These are phyloP conservation scores for Naumovozyma dairenensis DNA, from an alignment of 805 yeast genomes.

Conservation along the genomic window DNA sequence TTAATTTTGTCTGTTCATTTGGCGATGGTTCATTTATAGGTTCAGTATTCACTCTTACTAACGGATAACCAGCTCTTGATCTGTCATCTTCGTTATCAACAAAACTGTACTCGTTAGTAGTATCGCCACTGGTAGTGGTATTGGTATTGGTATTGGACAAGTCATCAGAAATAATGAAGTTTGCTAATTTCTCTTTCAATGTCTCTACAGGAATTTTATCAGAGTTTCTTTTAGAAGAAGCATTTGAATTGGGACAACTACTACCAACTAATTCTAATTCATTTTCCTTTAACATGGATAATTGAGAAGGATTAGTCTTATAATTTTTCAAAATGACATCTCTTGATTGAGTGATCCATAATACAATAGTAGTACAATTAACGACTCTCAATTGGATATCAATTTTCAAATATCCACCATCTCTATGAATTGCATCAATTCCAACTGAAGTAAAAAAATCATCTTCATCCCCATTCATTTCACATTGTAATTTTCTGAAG, in stretches of 20 bases:
- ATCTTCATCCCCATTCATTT: conserved; percentile 31
- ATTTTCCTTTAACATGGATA: conserved; percentile 31
- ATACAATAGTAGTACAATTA: conserved; percentile 42
- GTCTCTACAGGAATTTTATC: conserved; percentile 15
- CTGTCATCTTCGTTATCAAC: neutral
- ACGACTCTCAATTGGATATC: conserved; percentile 76
- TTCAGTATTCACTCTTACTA: too few relatives aligned
- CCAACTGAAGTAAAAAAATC: conserved; percentile 56
- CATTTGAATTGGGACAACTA: conserved; percentile 20
- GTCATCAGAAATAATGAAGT: neutral
- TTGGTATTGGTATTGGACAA: conserved; percentile 13
- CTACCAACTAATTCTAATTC: conserved; percentile 26
- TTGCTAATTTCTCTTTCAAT: conserved; percentile 22
- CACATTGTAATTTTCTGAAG: conserved; percentile 56
- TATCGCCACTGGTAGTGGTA: too few relatives aligned
- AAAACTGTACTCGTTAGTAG: neutral
- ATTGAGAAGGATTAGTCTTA: conserved; percentile 31
- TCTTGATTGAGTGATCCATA: conserved; percentile 85
- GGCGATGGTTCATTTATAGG: too few relatives aligned
- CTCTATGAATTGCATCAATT: conserved; percentile 54
- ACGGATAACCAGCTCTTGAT: too few relatives aligned
- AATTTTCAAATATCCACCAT: conserved; percentile 54
- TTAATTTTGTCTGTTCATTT: too few relatives aligned
- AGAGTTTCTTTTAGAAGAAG: conserved; percentile 21
- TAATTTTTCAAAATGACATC: conserved; percentile 25